Evolutionary conservation across 768 basidiomycete genomes (phyloP).

Genomic region (Rubroboletus pulcherrimus): DNA sequence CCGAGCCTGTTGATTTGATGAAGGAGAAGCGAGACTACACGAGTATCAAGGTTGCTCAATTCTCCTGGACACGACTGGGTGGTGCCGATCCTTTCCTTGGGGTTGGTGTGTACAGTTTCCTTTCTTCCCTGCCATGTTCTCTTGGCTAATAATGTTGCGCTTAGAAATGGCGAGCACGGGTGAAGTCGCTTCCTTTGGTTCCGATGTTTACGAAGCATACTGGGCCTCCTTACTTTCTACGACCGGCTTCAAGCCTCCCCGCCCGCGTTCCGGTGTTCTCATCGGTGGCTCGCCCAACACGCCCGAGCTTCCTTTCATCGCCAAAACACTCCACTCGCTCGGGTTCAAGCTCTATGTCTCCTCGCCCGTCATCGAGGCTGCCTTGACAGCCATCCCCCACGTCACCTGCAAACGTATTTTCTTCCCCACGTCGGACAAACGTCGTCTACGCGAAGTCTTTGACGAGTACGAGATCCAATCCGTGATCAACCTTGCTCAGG

Average conservation of each 20-base stretch:
- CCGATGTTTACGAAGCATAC: slow-evolving; percentile 92
- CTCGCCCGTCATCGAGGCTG: slow-evolving; percentile 71
- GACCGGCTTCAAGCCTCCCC: slow-evolving; percentile 92
- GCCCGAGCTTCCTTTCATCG: slow-evolving; percentile 83
- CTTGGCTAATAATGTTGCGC: not conserved
- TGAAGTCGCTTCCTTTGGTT: slow-evolving; percentile 94
- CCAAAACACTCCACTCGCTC: slow-evolving; percentile 73
- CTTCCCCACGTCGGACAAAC: slow-evolving; percentile 96
- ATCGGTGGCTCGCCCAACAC: slow-evolving; percentile 86
- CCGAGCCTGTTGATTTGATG: slow-evolving; percentile 91
- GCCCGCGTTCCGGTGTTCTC: slow-evolving; percentile 79
- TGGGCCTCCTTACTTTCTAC: slow-evolving; percentile 94
- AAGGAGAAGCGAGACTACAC: slow-evolving; percentile 83
- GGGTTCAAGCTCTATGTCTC: slow-evolving; percentile 97
- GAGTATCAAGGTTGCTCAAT: slow-evolving; percentile 96
- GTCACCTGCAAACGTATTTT: slow-evolving; percentile 83
- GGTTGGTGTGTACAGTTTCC: slow-evolving; percentile 60
- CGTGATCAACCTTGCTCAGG: slow-evolving; percentile 88
- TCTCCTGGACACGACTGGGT: slow-evolving; percentile 94
- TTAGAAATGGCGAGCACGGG: slow-evolving; percentile 98
- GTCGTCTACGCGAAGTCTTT: slow-evolving; percentile 89
- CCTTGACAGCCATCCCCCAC: slow-evolving; percentile 74
- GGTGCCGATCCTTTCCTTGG: slow-evolving; percentile 97
- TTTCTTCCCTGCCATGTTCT: not conserved
- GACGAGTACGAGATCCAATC: slow-evolving; percentile 92